Evolutionary conservation across 306 rosid genomes (phyloP).

Genomic region (Gastrolobium villosum): DNA sequence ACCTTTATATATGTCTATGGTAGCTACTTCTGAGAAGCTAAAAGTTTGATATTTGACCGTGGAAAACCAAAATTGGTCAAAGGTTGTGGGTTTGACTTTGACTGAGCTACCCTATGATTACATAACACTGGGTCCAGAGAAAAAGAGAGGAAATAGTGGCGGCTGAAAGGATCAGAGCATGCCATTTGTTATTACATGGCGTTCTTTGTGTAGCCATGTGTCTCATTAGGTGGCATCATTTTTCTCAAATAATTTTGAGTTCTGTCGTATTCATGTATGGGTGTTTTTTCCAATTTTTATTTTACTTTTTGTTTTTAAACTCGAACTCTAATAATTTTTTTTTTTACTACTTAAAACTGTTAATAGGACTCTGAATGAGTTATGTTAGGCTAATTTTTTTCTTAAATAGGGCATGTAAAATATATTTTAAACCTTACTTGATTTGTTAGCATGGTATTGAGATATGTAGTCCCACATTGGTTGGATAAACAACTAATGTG

Average conservation of each 20-base stretch:
- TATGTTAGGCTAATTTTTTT: too few relatives aligned
- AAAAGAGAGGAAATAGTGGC: neutral
- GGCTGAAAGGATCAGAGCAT: neutral
- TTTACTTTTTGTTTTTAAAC: too few relatives aligned
- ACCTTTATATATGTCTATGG: slow-evolving; percentile 7
- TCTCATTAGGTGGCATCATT: slow-evolving; percentile 14
- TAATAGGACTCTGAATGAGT: too few relatives aligned
- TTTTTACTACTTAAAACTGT: too few relatives aligned
- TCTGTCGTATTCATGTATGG: too few relatives aligned
- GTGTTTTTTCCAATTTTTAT: too few relatives aligned
- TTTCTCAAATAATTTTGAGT: neutral
- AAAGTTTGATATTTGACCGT: slow-evolving; percentile 68
- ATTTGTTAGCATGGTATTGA: too few relatives aligned
- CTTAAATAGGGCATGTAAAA: too few relatives aligned
- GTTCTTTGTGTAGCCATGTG: slow-evolving; percentile 2
- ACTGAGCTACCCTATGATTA: slow-evolving; percentile 39
- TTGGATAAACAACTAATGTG: too few relatives aligned
- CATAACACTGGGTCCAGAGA: neutral
- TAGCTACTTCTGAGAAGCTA: slow-evolving; percentile 56
- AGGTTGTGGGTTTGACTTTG: slow-evolving; percentile 85
- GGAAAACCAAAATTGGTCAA: slow-evolving; percentile 66
- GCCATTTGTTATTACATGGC: slow-evolving; percentile 1
- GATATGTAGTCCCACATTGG: too few relatives aligned
- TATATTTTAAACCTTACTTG: too few relatives aligned
- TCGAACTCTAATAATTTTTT: too few relatives aligned